These are phyloP conservation scores for Acer negundo DNA, from an alignment of 345 rosid genomes.

Conservation along the genomic window DNA sequence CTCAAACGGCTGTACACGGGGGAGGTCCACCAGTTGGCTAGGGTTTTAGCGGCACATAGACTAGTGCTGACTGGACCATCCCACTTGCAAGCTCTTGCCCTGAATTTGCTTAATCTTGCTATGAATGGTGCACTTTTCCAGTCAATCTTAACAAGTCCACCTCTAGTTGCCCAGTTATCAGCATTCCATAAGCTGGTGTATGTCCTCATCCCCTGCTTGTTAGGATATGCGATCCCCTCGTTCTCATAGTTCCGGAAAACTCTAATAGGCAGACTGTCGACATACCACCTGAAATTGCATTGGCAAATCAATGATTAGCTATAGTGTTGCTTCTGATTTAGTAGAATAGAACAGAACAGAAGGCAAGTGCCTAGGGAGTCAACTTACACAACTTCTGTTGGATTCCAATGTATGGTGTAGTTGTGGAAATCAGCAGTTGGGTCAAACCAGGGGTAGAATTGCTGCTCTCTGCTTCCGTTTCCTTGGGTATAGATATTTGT, in stretches of 20 bases:
- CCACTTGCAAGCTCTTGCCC: slow-evolving; percentile 68
- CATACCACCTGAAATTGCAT: slow-evolving; percentile 55
- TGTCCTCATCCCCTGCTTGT: slow-evolving; percentile 71
- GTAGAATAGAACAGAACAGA: background rate
- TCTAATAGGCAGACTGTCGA: slow-evolving; percentile 60
- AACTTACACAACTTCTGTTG: slow-evolving; percentile 61
- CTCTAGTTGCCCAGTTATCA: slow-evolving; percentile 77
- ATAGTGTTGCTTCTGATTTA: background rate
- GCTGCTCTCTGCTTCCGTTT: slow-evolving; percentile 63
- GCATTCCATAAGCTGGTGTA: slow-evolving; percentile 76
- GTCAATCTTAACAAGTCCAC: slow-evolving; percentile 65
- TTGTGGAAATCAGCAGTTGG: slow-evolving; percentile 72
- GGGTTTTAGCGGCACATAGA: slow-evolving; percentile 40
- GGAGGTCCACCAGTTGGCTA: slow-evolving; percentile 64
- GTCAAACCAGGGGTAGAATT: slow-evolving; percentile 60
- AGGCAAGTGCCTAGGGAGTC: background rate
- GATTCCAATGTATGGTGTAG: slow-evolving; percentile 82
- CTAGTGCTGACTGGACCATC: slow-evolving; percentile 49
- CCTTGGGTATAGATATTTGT: slow-evolving; percentile 71
- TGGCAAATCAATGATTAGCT: slow-evolving; percentile 3
- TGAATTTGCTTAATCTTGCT: slow-evolving; percentile 49
- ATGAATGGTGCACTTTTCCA: slow-evolving; percentile 60
- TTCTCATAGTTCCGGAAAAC: slow-evolving; percentile 58
- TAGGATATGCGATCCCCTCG: slow-evolving; percentile 62
- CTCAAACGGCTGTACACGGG: slow-evolving; percentile 50